Base-by-base conservation (phyloP, 1,139 yeast species). In the Taphrina confusa region DNA sequence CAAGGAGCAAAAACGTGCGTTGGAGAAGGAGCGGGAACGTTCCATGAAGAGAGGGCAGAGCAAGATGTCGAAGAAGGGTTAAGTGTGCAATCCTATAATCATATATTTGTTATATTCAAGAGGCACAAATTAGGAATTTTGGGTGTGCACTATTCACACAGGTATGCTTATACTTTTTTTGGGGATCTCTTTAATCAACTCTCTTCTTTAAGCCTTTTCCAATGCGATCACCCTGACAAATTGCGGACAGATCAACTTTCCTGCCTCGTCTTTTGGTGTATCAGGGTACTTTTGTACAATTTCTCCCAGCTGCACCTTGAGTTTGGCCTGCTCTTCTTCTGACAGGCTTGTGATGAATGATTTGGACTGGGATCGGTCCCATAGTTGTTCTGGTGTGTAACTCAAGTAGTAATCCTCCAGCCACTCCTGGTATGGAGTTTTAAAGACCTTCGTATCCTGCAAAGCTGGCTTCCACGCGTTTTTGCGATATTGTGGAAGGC, bases 401-500 rank as follows among this genome's bases (percentile, higher is more conserved):
- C 45, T 56, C 47, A 65, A 65, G 23, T 34, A 68, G 67, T 62
- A 78, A 67, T 51, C 71, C 67, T 63, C 70, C 57, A 56, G 74
- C 68, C 65, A 73, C 69, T 68, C 79, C 68, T 52, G 69, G 68
- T 68, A 74, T 68, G 67, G 73, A 60, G 61, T 74, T 77, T 34
- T 66, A 64, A 68, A 75, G 57, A 65, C 62, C 42, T 67, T 67
- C 9, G 61, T 62, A 23, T 65, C 51, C 6, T 70, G 66, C 54
- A 83, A 74, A 1, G 75, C 73, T 3, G 70, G 61, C 62, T 76
- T 73, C 88, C 88, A 83, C 20, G 68, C 66, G 11, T 75, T 78
- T 39, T 74, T 76, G 49, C 84, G 76, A 67, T 82, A 83, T 70
- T 83, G 87, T 5, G 87, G 88, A 23, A 83, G 84, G 2, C 71